Evolutionary conservation across 108 stramenopile species (phyloP).

Genomic region (Aurantiochytrium sp.): DNA sequence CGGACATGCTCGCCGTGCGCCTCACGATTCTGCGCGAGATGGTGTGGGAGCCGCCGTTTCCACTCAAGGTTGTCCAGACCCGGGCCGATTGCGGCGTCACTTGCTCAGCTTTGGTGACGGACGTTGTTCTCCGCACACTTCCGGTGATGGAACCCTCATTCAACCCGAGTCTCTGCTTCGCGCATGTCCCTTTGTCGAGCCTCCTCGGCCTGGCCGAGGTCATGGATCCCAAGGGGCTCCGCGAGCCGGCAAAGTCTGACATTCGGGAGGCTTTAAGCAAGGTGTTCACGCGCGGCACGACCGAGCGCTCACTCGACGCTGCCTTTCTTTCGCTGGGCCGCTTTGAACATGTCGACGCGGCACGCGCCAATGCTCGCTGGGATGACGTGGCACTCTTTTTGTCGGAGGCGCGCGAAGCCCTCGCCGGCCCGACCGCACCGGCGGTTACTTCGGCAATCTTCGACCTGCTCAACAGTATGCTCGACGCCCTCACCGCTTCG

Average conservation of each 20-base stretch:
- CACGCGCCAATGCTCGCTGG: background rate
- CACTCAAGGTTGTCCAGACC: background rate
- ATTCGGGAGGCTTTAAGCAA: background rate
- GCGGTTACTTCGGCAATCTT: background rate
- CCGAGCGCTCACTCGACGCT: background rate
- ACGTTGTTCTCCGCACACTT: background rate
- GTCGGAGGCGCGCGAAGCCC: background rate
- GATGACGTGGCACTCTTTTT: background rate
- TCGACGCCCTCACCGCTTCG: background rate
- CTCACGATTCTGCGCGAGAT: background rate
- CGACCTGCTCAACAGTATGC: background rate
- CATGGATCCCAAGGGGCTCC: background rate
- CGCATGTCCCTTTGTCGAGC: background rate
- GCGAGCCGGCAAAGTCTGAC: background rate
- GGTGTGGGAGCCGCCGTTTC: background rate
- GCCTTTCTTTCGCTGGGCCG: background rate
- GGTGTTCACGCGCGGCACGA: background rate
- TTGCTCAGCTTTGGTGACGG: background rate
- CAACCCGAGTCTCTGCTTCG: background rate
- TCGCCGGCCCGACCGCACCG: background rate
- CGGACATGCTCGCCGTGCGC: background rate
- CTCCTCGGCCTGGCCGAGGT: background rate
- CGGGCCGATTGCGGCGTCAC: background rate
- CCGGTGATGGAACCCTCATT: background rate
- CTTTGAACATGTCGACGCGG: background rate